Conservation (phyloP, 306 rosid genomes). For the Arachis hypogaea region DNA sequence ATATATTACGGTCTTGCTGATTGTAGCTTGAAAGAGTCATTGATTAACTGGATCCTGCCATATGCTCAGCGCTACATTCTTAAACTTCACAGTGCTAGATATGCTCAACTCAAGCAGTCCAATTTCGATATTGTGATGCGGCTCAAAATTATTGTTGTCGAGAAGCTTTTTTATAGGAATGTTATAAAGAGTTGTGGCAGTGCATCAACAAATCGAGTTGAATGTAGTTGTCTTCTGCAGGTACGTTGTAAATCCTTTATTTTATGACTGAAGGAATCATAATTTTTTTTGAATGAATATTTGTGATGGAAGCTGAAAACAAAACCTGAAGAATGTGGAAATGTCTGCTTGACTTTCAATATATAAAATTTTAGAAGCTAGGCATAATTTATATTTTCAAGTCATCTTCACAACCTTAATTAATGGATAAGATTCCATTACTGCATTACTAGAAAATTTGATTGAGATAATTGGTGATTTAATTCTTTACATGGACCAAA, state of each 20-base stretch:
- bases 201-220: slow-evolving; percentile 56
- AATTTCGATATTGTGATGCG: slow-evolving; percentile 52
- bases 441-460: slow-evolving; percentile 22
- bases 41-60: slow-evolving; percentile 87
- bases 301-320: slow-evolving; percentile 26
- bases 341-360: slow-evolving; percentile 18
- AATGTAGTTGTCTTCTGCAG: slow-evolving; percentile 81
- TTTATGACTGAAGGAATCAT: background rate
- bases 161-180: slow-evolving; percentile 75
- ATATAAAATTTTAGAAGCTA: background rate
- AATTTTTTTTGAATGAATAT: slow-evolving; percentile 29
- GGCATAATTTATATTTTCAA: background rate
- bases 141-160: slow-evolving; percentile 75
- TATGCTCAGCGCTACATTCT: slow-evolving; percentile 85
- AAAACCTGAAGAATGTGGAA: background rate
- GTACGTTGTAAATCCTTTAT: slow-evolving; percentile 44
- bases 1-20: slow-evolving; percentile 65
- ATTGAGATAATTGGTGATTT: slow-evolving; percentile 22
- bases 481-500: slow-evolving; percentile 16
- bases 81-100: slow-evolving; percentile 59
- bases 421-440: slow-evolving; percentile 13
- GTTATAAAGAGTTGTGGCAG: slow-evolving; percentile 61
- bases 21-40: slow-evolving; percentile 56
- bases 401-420: slow-evolving; percentile 6
- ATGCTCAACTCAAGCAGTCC: slow-evolving; percentile 69